Evolutionary conservation across 2,329 filamentous ascomycete species (phyloP).

Genomic region (Diplodia mutila): DNA sequence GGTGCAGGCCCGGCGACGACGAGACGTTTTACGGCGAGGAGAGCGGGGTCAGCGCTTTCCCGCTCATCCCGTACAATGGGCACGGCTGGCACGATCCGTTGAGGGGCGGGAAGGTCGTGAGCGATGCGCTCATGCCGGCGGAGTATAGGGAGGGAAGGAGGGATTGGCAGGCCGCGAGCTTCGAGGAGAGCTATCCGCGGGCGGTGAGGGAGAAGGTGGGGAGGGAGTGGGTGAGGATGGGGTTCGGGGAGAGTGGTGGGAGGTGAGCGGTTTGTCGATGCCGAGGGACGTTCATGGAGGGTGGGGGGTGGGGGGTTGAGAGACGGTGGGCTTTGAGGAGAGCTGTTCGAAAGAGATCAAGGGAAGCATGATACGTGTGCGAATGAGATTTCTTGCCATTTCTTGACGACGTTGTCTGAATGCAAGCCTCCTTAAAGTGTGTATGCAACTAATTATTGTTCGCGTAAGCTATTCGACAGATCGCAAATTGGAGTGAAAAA

Average conservation of each 20-base stretch:
- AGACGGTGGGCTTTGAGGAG: conserved; percentile 38
- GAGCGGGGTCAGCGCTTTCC: conserved; percentile 51
- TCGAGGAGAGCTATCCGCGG: conserved; percentile 44
- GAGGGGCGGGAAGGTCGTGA: conserved; percentile 53
- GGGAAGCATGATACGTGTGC: conserved; percentile 30
- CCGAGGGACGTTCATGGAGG: conserved; percentile 38
- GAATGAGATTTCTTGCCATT: too few species aligned
- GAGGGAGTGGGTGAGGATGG: conserved; percentile 37
- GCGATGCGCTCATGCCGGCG: conserved; percentile 42
- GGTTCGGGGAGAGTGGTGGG: conserved; percentile 46
- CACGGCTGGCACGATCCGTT: conserved; percentile 43
- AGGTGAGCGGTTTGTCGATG: conserved; percentile 50
- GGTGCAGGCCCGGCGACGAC: conserved; percentile 50
- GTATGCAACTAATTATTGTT: too few species aligned
- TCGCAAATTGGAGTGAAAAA: too few species aligned
- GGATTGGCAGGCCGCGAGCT: conserved; percentile 41
- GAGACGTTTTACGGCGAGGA: conserved; percentile 52
- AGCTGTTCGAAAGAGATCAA: conserved; percentile 47
- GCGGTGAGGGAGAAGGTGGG: conserved; percentile 47
- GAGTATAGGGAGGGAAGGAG: conserved; percentile 42
- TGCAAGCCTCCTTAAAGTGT: too few species aligned
- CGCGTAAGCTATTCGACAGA: too few species aligned
- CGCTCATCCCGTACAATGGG: conserved; percentile 53
- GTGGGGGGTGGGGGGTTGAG: conserved; percentile 37
- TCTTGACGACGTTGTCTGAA: too few species aligned